These are phyloP conservation scores for Tricholoma furcatifolium DNA, from an alignment of 768 basidiomycete genomes.

Conservation along the genomic window DNA sequence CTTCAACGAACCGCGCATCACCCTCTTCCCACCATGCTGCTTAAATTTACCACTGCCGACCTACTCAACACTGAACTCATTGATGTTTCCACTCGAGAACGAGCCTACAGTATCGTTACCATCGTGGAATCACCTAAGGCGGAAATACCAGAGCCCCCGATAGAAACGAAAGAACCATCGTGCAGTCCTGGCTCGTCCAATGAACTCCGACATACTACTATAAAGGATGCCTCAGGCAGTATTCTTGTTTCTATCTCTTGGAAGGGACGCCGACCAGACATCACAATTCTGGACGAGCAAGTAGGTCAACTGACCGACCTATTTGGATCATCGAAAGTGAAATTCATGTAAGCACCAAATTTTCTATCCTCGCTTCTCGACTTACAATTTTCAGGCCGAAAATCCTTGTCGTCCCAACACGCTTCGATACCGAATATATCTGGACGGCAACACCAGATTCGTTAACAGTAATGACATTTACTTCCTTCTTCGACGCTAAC, in stretches of 20 bases:
- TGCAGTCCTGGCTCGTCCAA: background rate
- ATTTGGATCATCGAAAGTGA: conserved; percentile 54
- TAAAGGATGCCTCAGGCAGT: conserved; percentile 40
- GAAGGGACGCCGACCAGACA: conserved; percentile 52
- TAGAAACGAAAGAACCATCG: background rate
- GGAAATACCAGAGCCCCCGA: conserved; percentile 23
- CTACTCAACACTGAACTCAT: conserved; percentile 57
- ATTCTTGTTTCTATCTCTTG: conserved; percentile 49
- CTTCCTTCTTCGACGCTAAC: background rate
- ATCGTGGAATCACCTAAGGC: conserved; percentile 30
- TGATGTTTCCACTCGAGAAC: conserved; percentile 48
- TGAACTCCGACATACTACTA: conserved; percentile 38
- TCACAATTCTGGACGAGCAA: conserved; percentile 49
- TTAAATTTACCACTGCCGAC: conserved; percentile 58
- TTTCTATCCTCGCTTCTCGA: conserved; percentile 2
- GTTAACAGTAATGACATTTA: conserved; percentile 40
- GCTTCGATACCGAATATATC: conserved; percentile 60
- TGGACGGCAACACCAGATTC: conserved; percentile 59
- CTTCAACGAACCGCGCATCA: background rate
- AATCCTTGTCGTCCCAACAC: conserved; percentile 56
- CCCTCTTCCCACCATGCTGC: conserved; percentile 39
- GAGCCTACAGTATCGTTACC: conserved; percentile 51
- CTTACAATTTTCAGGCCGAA: conserved; percentile 41
- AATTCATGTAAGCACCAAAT: conserved; percentile 46
- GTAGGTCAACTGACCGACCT: conserved; percentile 52